Base-by-base conservation (phyloP, 2,329 filamentous ascomycete genomes). In the Colletotrichum endophyticum region DNA sequence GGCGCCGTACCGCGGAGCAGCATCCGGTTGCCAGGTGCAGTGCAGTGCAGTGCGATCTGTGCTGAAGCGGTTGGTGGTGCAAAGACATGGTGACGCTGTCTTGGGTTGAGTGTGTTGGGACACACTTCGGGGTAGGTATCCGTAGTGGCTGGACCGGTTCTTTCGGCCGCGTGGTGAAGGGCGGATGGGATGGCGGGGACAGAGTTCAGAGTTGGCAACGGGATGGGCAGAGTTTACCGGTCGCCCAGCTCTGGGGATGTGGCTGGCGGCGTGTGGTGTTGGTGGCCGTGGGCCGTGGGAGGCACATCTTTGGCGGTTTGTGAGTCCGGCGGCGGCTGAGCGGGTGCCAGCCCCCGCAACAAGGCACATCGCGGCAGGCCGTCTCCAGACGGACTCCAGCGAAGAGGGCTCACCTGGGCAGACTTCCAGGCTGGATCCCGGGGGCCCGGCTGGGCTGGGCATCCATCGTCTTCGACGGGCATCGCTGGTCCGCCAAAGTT, bases 401-500 rank as follows among this genome's bases (percentile, higher is more conserved):
- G 22, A 34, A 34, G 16, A 66, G 49, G 67, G 56, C 63, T 68
- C 57, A 64, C 39, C 57, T 59, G 70, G 73, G 70, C 63, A 63
- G 44, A 66, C 57, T 66, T 66, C 30, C 64, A 76, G 70, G 74
- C 70, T 63, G 64, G 70, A 76, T 73, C 70, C 73, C 49, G 59
- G 73, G 63, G 28, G 59, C 32, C 49, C 49, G 59, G 66, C 70
- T n/a, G 28, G 64, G 64, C 66, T 76, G 57, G 70, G 64, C 70
- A 76, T 69, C 57, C 57, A 69, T 66, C 30, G 34, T 28, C 16
- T 69, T 76, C 64, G 70, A 73, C 44, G 9, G 34, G 59, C 73
- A 56, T 73, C 70, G 34, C 34, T 73, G 70, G 49, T 44, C 39
- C 39, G 39, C 39, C 39, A 44, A 44, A 59, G 30, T 12, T 34